Conservation (phyloP, 805 yeast genomes). For the Yarrowia porcina region DNA sequence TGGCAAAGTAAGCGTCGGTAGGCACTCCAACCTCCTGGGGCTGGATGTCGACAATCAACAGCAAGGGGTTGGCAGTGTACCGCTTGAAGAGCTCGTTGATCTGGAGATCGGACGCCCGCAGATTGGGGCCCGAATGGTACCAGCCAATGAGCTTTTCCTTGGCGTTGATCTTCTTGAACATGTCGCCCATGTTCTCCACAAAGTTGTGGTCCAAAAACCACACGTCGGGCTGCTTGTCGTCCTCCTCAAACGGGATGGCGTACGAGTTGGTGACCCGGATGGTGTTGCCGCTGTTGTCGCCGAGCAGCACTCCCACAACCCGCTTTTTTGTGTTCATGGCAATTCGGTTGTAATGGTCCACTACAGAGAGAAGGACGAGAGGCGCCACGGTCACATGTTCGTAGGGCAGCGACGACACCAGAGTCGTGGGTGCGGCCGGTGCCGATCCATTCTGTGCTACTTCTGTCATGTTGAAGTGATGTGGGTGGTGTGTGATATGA, state of each 20-base stretch:
- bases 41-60: slow-evolving; percentile 87
- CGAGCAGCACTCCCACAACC: slow-evolving; percentile 91
- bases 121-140: slow-evolving; percentile 97
- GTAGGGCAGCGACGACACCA: slow-evolving; percentile 1
- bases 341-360: slow-evolving; percentile 90
- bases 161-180: slow-evolving; percentile 97
- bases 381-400: slow-evolving; percentile 86
- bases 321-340: slow-evolving; percentile 72
- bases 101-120: slow-evolving; percentile 80
- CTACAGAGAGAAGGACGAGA: slow-evolving; percentile 84
- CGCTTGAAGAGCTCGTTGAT: slow-evolving; percentile 87
- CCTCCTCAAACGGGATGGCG: slow-evolving; percentile 98
- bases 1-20: slow-evolving; percentile 89
- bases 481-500: not conserved
- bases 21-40: slow-evolving; percentile 86
- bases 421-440: slow-evolving; percentile 2
- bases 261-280: slow-evolving; percentile 85
- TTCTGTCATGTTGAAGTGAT: not conserved
- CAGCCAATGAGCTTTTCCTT: slow-evolving; percentile 96
- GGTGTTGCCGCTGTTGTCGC: slow-evolving; percentile 57
- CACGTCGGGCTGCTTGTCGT: slow-evolving; percentile 81
- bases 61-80: slow-evolving; percentile 74
- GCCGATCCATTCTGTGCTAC: not conserved
- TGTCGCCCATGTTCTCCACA: slow-evolving; percentile 93
- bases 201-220: slow-evolving; percentile 98